phyloP scores from a whole-genome alignment of 371 early-diverging fungal genomes.

The Fennellomyces sp. region DNA sequence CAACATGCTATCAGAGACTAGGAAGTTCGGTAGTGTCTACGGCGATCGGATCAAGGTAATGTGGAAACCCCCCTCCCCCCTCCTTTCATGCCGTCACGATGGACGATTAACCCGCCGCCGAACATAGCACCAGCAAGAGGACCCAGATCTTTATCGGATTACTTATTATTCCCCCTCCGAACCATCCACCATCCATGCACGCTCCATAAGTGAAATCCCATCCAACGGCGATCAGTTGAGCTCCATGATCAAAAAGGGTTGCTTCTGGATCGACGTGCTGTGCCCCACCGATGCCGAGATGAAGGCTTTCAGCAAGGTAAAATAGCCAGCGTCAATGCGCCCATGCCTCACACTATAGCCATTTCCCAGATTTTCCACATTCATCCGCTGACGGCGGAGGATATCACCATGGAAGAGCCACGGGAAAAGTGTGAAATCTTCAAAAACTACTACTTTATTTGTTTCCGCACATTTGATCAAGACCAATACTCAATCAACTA shows the following conservation, averaged over 20 bases:
- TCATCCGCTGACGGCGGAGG: conserved; percentile 92
- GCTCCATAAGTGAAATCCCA: conserved; percentile 42
- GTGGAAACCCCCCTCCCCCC: too few species aligned
- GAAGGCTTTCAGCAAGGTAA: conserved; percentile 60
- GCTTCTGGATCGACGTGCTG: conserved; percentile 86
- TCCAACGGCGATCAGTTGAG: conserved; percentile 26
- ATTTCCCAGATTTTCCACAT: conserved; percentile 68
- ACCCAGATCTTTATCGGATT: conserved; percentile 38
- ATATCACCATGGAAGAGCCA: conserved; percentile 87
- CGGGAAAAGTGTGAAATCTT: conserved; percentile 95
- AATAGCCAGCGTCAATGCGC: not conserved
- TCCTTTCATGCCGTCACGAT: too few species aligned
- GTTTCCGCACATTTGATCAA: conserved; percentile 79
- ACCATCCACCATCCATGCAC: conserved; percentile 46
- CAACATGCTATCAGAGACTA: conserved; percentile 13
- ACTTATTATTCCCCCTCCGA: conserved; percentile 44
- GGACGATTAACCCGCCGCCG: too few species aligned
- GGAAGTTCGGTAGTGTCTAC: conserved; percentile 15
- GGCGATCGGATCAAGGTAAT: conserved; percentile 25
- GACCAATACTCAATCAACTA: conserved; percentile 68
- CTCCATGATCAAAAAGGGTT: conserved; percentile 51
- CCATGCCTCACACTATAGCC: too few species aligned
- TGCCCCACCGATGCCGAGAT: conserved; percentile 80
- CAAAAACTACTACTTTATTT: conserved; percentile 88
- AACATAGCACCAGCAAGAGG: conserved; percentile 20